Evolutionary conservation across 2,329 filamentous ascomycete species (phyloP).

Genomic region (Aspergillus ibericus): DNA sequence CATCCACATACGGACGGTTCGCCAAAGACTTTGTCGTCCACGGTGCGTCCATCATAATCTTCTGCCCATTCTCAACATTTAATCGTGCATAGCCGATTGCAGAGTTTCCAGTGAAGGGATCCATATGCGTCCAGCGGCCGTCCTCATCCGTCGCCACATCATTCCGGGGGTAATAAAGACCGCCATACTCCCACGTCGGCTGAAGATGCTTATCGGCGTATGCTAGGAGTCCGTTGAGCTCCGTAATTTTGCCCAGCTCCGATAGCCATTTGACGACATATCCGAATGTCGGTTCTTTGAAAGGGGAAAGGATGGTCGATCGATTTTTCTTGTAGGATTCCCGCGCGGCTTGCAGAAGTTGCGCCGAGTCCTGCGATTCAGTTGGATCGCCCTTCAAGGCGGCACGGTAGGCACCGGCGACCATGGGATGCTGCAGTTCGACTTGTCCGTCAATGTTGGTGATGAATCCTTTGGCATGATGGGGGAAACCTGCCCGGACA

Average conservation of each 20-base stretch:
- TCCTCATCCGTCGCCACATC: neutral
- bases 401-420: neutral
- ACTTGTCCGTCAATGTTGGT: neutral
- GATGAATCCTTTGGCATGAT: neutral
- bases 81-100: conserved; percentile 39
- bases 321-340: neutral
- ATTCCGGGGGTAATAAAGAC: neutral
- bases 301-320: neutral
- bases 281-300: neutral
- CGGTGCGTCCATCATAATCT: conserved; percentile 5
- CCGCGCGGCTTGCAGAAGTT: neutral
- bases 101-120: conserved; percentile 40
- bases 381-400: neutral
- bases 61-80: conserved; percentile 32
- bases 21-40: conserved; percentile 40
- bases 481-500: neutral
- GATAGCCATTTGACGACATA: conserved; percentile 4
- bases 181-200: conserved; percentile 5
- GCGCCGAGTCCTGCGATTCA: neutral
- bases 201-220: neutral
- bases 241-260: neutral
- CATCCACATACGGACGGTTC: conserved; percentile 30
- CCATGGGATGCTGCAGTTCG: neutral
- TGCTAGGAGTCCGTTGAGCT: neutral
- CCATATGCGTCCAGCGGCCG: conserved; percentile 21